These are phyloP conservation scores for Niebla homalea DNA, from an alignment of 495 filamentous ascomycete species.

Conservation along the genomic window DNA sequence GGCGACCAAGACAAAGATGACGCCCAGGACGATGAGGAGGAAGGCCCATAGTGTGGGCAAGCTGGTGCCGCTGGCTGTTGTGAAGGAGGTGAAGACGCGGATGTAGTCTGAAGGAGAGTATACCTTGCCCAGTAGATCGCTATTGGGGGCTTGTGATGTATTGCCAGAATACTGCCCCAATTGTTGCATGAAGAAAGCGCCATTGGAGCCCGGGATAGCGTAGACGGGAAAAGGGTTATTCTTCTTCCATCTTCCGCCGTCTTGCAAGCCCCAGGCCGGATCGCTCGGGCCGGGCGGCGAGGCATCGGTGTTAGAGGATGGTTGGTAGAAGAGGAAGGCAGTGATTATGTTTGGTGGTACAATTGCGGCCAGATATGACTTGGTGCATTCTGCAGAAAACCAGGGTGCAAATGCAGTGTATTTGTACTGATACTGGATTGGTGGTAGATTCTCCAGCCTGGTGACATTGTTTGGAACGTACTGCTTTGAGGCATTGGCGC, in stretches of 20 bases:
- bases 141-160: conserved; percentile 42
- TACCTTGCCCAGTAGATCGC: conserved; percentile 33
- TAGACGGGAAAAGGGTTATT: conserved; percentile 64
- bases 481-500: conserved; percentile 39
- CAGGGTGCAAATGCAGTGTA: conserved; percentile 85
- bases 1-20: conserved; percentile 52
- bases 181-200: conserved; percentile 54
- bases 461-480: conserved; percentile 66
- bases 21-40: conserved; percentile 62
- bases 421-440: conserved; percentile 25
- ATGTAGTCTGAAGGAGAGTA: conserved; percentile 31
- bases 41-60: conserved; percentile 73
- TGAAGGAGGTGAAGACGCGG: conserved; percentile 50
- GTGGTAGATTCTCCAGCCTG: conserved; percentile 51
- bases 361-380: conserved; percentile 53
- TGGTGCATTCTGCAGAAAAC: conserved; percentile 56
- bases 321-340: conserved; percentile 66
- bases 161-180: conserved; percentile 65
- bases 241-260: conserved; percentile 48
- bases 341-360: conserved; percentile 31
- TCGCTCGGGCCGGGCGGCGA: conserved; percentile 49
- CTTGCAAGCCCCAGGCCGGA: conserved; percentile 51
- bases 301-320: conserved; percentile 35
- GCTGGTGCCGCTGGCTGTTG: conserved; percentile 27
- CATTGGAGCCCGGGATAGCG: conserved; percentile 57